Base-by-base conservation (phyloP, 331 rosid species). In the Erythrophleum ivorense region DNA sequence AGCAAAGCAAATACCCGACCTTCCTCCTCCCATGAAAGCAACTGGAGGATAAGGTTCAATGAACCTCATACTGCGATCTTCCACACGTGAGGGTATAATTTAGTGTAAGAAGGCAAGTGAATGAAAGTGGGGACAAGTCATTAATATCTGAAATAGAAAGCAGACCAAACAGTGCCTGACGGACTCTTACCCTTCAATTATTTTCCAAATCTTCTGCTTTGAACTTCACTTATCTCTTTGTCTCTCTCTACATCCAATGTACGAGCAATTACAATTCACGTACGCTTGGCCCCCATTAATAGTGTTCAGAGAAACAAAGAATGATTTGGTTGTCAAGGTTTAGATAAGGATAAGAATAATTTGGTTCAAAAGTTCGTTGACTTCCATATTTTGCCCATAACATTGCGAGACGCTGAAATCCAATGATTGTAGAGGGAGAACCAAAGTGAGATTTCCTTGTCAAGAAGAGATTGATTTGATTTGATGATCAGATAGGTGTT, bases 71-170 rank as follows among this genome's bases (percentile, higher is more conserved):
- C 77, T 72, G 81, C 78, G 48, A 48, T 71, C 41, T 58, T 70
- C 33, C 43, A 36, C 45, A 40, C 9, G 10, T 58, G 73, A 77
- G 48, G 83, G 50, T 41, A 31, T 33, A 70, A 52, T 65, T 77
- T n/a, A 67, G 52, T 50, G 76, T 71, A 49, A 67, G 80, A 34
- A 81, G 29, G 14, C 29, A 40, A 85, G 70, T 87, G 77, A 88
- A 81, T 52, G 68, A 84, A 69, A 68, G 83, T 49, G 80, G 58
- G 83, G 84, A 64, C 82, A 16, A 49, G 3, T 45, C 48, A 68
- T 86, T 81, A 86, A 71, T 83, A 52, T 54, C 0, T 81, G 90
- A 88, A 15, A 50, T 70, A 54, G 87, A 88, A 82, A 72, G 79
- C 78, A 11, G 58, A 85, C 90, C 91, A 66, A 85, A 73, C 85